A percentile compares a stretch with the other conserved stretches of the same genome.
These are phyloP conservation scores for Stipa capillata DNA, from an alignment of 176 grass and related monocot species.

Conservation along the genomic window DNA sequence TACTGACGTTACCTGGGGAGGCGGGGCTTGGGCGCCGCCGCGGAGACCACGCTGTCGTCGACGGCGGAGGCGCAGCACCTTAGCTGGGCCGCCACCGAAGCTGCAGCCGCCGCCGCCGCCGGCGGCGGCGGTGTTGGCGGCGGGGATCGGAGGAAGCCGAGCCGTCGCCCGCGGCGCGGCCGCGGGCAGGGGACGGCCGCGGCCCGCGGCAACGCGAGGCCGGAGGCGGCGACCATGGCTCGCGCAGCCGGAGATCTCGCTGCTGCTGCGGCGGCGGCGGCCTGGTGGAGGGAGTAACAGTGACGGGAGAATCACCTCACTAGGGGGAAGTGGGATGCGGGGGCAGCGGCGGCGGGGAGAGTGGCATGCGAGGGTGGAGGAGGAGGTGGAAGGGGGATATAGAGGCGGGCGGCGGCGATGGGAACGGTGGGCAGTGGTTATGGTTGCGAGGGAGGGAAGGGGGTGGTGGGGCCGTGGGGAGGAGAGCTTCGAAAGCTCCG, in stretches of 20 bases:
- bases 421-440: slow-evolving; percentile 49
- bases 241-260: slow-evolving; percentile 38
- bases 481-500: slow-evolving; percentile 51
- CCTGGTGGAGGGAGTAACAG: background rate
- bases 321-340: too few species aligned
- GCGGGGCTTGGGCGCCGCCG: background rate
- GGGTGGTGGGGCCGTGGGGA: too few species aligned
- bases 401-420: slow-evolving; percentile 42
- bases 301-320: background rate
- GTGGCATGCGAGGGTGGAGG: background rate
- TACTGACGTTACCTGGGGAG: slow-evolving; percentile 16
- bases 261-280: background rate
- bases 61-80: slow-evolving; percentile 30
- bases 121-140: background rate
- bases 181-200: background rate
- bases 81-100: background rate
- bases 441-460: slow-evolving; percentile 37
- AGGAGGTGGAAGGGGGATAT: slow-evolving; percentile 19
- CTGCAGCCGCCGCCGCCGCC: background rate
- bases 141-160: slow-evolving; percentile 2
- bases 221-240: slow-evolving; percentile 36
- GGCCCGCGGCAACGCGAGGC: slow-evolving; percentile 15
- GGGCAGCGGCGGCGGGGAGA: background rate
- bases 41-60: slow-evolving; percentile 18
- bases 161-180: background rate